These are phyloP conservation scores for Candida boidinii DNA, from an alignment of 805 yeast genomes.

Conservation along the genomic window DNA sequence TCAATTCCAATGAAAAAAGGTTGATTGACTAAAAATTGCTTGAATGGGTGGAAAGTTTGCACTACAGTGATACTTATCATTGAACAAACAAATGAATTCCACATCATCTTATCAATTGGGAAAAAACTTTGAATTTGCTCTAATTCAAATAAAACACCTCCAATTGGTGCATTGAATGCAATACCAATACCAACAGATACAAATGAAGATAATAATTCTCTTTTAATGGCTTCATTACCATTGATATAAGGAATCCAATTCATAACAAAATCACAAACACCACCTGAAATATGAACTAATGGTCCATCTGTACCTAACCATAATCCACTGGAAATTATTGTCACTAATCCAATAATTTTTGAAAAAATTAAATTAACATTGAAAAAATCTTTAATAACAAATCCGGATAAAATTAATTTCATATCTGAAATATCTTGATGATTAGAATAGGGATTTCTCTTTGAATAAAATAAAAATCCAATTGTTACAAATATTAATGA, in stretches of 20 bases:
- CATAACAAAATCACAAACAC: conserved; percentile 37
- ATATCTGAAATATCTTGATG: conserved; percentile 71
- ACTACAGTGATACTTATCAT: conserved; percentile 61
- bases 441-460: conserved; percentile 28
- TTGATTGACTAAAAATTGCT: conserved; percentile 27
- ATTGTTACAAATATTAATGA: conserved; percentile 30
- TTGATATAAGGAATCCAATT: conserved; percentile 20
- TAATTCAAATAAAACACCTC: conserved; percentile 73
- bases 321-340: conserved; percentile 67
- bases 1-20: conserved; percentile 62
- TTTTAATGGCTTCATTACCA: conserved; percentile 46
- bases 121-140: conserved; percentile 62
- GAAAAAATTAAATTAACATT: conserved; percentile 40
- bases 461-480: conserved; percentile 26
- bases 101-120: conserved; percentile 56
- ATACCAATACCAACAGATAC: conserved; percentile 79
- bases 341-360: conserved; percentile 49
- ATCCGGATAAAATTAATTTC: conserved; percentile 60
- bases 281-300: conserved; percentile 67
- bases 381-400: conserved; percentile 44
- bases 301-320: conserved; percentile 90
- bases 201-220: conserved; percentile 67
- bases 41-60: conserved; percentile 41
- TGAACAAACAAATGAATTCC: conserved; percentile 79
- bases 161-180: conserved; percentile 82